Percentiles rank a stretch among this genome's conserved stretches.
These are phyloP conservation scores for Cyberlindnera galapagoensis DNA, from an alignment of 805 yeast species.

Conservation along the genomic window DNA sequence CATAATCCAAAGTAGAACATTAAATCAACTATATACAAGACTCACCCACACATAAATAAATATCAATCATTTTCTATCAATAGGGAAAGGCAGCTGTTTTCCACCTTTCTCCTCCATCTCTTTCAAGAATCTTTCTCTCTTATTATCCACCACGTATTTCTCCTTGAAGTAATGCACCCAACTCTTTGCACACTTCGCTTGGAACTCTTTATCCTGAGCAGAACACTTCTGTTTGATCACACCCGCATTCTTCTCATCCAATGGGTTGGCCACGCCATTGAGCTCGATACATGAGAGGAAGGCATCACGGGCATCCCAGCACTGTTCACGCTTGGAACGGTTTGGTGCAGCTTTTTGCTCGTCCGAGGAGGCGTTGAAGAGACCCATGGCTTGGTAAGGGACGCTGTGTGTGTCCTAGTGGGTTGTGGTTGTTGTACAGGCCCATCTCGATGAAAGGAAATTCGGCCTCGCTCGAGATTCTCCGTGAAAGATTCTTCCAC, in stretches of 20 bases:
- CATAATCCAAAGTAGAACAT: no score
- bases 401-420: not conserved
- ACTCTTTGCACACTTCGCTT: conserved; percentile 70
- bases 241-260: conserved; percentile 43
- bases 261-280: conserved; percentile 62
- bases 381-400: conserved; percentile 47
- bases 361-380: conserved; percentile 29
- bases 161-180: conserved; percentile 92
- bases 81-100: conserved; percentile 21
- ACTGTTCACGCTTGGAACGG: conserved; percentile 61
- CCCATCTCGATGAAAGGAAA: no score
- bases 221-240: conserved; percentile 54
- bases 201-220: conserved; percentile 48
- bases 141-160: conserved; percentile 72
- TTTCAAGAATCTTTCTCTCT: conserved; percentile 58
- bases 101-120: conserved; percentile 68
- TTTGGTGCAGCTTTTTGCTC: conserved; percentile 40
- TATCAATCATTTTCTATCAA: conserved; percentile 15
- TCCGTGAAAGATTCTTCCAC: no score
- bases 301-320: conserved; percentile 87
- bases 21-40: conserved; percentile 9
- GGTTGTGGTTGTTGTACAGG: no score
- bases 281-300: conserved; percentile 71
- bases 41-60: not conserved
- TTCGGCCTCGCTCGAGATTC: no score